Evolutionary conservation across 1,284 basidiomycete genomes (phyloP).

Genomic region (Tetrapyrgos nigripes): DNA sequence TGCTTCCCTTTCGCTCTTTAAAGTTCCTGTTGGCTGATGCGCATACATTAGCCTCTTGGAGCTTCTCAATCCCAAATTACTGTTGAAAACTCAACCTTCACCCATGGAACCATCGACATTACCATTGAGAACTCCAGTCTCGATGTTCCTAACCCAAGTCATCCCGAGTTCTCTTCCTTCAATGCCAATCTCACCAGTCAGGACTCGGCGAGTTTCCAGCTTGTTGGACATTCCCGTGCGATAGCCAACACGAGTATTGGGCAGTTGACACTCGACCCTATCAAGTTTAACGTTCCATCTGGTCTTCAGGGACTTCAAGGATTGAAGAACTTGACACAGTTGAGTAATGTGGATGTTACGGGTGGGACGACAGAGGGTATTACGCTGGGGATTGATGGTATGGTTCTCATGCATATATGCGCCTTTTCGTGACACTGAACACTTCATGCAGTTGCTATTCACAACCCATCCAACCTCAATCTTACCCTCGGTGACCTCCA

Average conservation of each 20-base stretch:
- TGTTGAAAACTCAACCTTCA: constrained; percentile 60
- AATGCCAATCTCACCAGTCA: constrained; percentile 59
- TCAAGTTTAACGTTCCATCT: constrained; percentile 79
- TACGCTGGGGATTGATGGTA: constrained; percentile 63
- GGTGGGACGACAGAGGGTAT: constrained; percentile 74
- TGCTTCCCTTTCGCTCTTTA: constrained; percentile 12
- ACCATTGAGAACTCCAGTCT: constrained; percentile 65
- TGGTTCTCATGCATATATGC: constrained; percentile 11
- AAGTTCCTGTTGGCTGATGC: constrained; percentile 21
- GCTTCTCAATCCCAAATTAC: constrained; percentile 63
- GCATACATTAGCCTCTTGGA: constrained; percentile 54
- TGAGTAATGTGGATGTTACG: constrained; percentile 71
- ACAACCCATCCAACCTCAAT: constrained; percentile 77
- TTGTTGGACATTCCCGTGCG: constrained; percentile 70
- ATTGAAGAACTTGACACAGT: constrained; percentile 62
- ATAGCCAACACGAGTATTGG: constrained; percentile 75
- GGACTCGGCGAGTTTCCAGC: constrained; percentile 55
- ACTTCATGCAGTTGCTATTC: constrained; percentile 58
- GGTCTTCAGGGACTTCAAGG: constrained; percentile 70
- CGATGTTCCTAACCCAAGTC: constrained; percentile 54
- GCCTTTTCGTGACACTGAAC: constrained; percentile 3
- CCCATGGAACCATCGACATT: constrained; percentile 72
- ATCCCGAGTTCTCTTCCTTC: constrained; percentile 61
- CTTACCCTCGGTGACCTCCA: constrained; percentile 66
- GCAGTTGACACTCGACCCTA: constrained; percentile 72